phyloP scores from a whole-genome alignment of 257 asterid genomes.

The Handroanthus guayacan region DNA sequence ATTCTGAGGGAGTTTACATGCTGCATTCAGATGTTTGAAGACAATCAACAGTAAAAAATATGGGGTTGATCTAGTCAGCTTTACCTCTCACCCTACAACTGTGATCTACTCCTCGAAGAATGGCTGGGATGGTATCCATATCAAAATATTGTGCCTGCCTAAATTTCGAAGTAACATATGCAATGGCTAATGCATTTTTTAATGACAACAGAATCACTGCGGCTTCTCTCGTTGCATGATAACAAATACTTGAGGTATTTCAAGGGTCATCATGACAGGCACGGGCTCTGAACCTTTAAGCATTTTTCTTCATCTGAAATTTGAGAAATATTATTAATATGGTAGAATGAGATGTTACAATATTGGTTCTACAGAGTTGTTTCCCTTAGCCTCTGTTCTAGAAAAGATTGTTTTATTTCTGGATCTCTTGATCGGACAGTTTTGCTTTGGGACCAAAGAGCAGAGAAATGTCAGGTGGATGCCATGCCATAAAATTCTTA shows the following conservation, averaged over 20 bases:
- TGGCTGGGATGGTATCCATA: conserved; percentile 96
- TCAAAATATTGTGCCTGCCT: conserved; percentile 1
- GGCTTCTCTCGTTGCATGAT: conserved; percentile 95
- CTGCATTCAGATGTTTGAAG: conserved; percentile 79
- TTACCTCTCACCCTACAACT: conserved; percentile 95
- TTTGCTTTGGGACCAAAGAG: conserved; percentile 98
- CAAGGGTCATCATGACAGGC: conserved; percentile 99
- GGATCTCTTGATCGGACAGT: conserved; percentile 94
- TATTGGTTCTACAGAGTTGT: conserved; percentile 72
- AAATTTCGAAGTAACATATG: conserved; percentile 31
- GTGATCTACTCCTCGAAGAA: conserved; percentile 97
- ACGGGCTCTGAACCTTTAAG: conserved; percentile 38
- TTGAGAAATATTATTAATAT: conserved; percentile 1
- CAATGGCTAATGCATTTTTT: conserved; percentile 30
- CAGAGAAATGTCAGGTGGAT: conserved; percentile 94
- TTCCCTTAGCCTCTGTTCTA: conserved; percentile 84
- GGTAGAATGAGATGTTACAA: conserved; percentile 21
- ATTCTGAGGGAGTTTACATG: conserved; percentile 35
- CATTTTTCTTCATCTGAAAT: conserved; percentile 21
- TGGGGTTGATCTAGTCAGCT: conserved; percentile 96
- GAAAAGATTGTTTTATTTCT: conserved; percentile 87
- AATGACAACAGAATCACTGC: conserved; percentile 81
- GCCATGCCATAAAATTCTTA: conserved; percentile 26
- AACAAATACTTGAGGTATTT: conserved; percentile 97
- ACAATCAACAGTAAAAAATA: conserved; percentile 95